Conservation (phyloP, 148 eudicot genomes). For the Heliamphora exappendiculata region DNA sequence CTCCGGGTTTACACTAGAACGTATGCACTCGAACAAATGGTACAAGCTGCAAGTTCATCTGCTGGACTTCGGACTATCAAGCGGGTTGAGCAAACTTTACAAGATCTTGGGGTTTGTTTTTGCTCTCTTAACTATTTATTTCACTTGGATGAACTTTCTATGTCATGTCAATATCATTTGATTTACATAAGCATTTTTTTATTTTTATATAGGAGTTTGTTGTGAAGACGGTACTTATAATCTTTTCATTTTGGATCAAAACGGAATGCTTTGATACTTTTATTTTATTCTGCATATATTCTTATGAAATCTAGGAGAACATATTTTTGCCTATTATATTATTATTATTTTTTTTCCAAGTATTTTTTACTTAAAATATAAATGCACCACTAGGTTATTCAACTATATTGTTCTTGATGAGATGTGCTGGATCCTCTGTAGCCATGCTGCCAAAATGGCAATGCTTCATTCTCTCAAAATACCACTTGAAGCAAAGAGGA, state of each 20-base stretch:
- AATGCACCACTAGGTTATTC: background rate
- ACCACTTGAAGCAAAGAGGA: too few species aligned
- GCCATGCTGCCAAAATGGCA: too few species aligned
- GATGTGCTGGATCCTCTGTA: too few species aligned
- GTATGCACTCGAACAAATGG: conserved; percentile 95
- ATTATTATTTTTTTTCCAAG: background rate
- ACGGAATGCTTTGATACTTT: background rate
- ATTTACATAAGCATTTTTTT: background rate
- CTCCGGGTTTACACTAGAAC: conserved; percentile 84
- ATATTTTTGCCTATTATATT: background rate
- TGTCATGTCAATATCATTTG: conserved; percentile 1
- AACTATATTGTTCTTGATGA: background rate
- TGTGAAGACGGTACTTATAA: background rate
- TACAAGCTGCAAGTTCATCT: conserved; percentile 89
- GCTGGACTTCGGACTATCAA: conserved; percentile 95
- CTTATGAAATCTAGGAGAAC: background rate
- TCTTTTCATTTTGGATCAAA: background rate
- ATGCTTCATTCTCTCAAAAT: too few species aligned
- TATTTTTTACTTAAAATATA: background rate
- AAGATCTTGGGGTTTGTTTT: conserved; percentile 91
- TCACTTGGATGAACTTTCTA: background rate
- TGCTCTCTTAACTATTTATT: conserved; percentile 10
- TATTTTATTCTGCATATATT: background rate
- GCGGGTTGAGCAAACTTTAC: conserved; percentile 90
- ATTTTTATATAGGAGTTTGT: background rate